Base-by-base conservation (phyloP, 306 rosid species). In the Sesbania bispinosa region DNA sequence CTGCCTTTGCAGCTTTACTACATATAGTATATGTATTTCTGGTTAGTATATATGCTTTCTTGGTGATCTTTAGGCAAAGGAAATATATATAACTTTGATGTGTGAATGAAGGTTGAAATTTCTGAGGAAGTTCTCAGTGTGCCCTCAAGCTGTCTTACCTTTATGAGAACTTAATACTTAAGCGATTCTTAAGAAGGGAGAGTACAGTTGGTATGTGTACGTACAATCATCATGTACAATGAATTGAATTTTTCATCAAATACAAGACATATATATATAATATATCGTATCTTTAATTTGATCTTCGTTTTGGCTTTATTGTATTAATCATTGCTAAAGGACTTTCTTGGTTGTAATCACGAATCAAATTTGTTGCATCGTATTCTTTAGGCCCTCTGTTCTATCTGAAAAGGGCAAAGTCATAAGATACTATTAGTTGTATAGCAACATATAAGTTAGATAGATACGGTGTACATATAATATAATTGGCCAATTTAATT, bases 121-220 rank as follows among this genome's bases (percentile, higher is more conserved):
- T 74, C 74, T 1, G 7, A 24, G 86, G 80, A 82, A 71, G 75
- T 66, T 8, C 10, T 10, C 39, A 57, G 23, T 74, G 86, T 86
- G 95, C 85, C 35, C 79, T 88, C 89, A 78, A 86, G 92, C 92
- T 89, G 87, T 83, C 83, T 33, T 36, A 59, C 10, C 86, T 75
- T 82, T 86, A 76, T 11, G 71, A 84, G 78, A 76, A 78, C 89
- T 88, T 77, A 7, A 51, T 73, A 43, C 50, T 73, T 23, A 81
- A 75, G 81, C 48, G 74, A 75, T 69, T 64, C 69, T 20, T 19
- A 41, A 62, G 30, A 30, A 13, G n/a, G 29, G 29, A 10, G 20
- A 66, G 54, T 45, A 73, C 27, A 60, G 30, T 10, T 50, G 60
- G 26, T 41, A 10, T 41, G 5, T 5, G 36, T 62, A 75, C 68